A percentile compares a stretch with the other conserved stretches of the same genome.
Conservation (phyloP, 228 moss, liverwort and hornwort species). For the Sphagnum magellanicum region DNA sequence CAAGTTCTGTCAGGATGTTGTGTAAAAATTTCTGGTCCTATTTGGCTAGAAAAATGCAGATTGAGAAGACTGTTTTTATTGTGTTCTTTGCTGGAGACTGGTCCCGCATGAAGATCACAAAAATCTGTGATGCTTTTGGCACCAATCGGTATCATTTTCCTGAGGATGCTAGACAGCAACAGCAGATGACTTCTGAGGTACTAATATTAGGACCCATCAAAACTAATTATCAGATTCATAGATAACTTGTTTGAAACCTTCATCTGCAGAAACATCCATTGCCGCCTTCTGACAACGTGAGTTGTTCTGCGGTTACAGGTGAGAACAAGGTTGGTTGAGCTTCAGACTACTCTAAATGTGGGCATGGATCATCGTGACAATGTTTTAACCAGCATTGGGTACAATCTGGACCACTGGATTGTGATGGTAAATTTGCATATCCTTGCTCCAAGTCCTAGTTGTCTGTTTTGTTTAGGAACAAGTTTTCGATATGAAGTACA, state of each 20-base stretch:
- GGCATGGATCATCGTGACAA: slow-evolving; percentile 65
- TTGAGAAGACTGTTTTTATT: slow-evolving; percentile 83
- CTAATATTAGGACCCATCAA: background rate
- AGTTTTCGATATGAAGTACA: background rate
- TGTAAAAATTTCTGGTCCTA: background rate
- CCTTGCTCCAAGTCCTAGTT: background rate
- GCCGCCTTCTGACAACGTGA: background rate
- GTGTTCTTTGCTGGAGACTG: slow-evolving; percentile 84
- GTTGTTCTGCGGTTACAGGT: slow-evolving; percentile 38
- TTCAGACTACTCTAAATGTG: slow-evolving; percentile 69
- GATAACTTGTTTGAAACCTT: background rate
- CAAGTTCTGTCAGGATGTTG: background rate
- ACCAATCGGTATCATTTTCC: slow-evolving; percentile 92
- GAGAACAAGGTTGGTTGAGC: slow-evolving; percentile 59
- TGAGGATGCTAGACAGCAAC: slow-evolving; percentile 56
- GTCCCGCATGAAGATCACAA: slow-evolving; percentile 71
- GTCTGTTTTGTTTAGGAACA: background rate
- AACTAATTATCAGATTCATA: too few relatives aligned
- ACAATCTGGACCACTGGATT: slow-evolving; percentile 78
- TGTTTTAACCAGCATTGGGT: slow-evolving; percentile 65
- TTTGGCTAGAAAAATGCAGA: slow-evolving; percentile 16
- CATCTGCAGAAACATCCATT: background rate
- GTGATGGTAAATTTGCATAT: slow-evolving; percentile 39
- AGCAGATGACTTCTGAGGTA: slow-evolving; percentile 72
- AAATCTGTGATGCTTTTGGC: slow-evolving; percentile 89